Evolutionary conservation across 345 rosid species (phyloP), one percentile per base, ranked within the genome.

Genomic region (Limnanthes douglasii): DNA sequence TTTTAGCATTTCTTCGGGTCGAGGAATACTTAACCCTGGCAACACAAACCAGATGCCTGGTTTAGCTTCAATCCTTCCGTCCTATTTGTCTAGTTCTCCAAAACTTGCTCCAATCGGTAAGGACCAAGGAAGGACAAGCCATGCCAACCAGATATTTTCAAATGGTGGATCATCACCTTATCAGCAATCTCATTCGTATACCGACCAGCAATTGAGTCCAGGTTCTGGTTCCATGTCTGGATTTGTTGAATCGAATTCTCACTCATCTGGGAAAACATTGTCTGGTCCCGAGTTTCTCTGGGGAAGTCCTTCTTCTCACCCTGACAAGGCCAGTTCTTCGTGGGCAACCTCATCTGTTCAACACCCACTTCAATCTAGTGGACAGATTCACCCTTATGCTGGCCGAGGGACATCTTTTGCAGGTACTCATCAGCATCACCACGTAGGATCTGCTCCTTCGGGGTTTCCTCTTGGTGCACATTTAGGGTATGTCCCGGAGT

Each of bases 391-490:
- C 66, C 63, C 80, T 12, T 74, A 66, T 28, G 11, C 68, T 26
- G 57, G 57, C 56, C 69, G 59, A 22, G 70, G 57, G 39, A 61
- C 70, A 50, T 60, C 90, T 18, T 47, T 79, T 19, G 62, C 70
- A 34, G 61, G 81, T n/a, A 56, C 68, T 36, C 56, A 66, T 39
- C 72, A 66, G 31, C 88, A 70, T 63, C 88, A 73, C 53, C 88
- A 73, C 53, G 84, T 88, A 15, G 97, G 95, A 41, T 88, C 97
- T 54, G 95, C 97, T 53, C 95, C 96, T 18, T 68, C 93, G 46
- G 79, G 75, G 43, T 56, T 63, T 46, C 73, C 71, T 36, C 50
- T 68, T 25, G 78, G 72, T 51, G 59, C 72, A 41, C 78, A 69
- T 39, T 61, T 72, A 10, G 70, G 69, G 24, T 51, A 43, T 48